Evolutionary conservation across 2,329 filamentous ascomycete species (phyloP).

Genomic region (Arthrobotrys entomopaga): DNA sequence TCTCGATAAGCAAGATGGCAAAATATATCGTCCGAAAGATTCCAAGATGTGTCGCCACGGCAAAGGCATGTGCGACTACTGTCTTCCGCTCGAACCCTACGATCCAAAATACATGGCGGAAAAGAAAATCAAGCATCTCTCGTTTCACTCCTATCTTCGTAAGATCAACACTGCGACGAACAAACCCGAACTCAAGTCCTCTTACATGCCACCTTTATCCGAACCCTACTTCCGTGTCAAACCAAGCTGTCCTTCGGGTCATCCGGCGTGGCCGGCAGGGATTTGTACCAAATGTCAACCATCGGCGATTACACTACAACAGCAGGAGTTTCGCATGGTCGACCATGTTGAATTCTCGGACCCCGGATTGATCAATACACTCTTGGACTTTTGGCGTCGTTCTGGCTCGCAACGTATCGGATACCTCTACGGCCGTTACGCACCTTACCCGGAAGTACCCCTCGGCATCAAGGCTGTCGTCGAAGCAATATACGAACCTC

Average conservation of each 20-base stretch:
- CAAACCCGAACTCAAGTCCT: conserved; percentile 90
- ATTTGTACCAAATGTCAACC: conserved; percentile 99
- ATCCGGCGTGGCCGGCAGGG: conserved; percentile 91
- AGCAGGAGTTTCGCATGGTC: conserved; percentile 94
- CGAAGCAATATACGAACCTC: conserved; percentile 95
- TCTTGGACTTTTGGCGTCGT: conserved; percentile 90
- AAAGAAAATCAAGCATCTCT: conserved; percentile 98
- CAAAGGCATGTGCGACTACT: conserved; percentile 99
- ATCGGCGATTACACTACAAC: conserved; percentile 93
- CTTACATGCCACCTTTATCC: conserved; percentile 92
- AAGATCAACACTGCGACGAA: conserved; percentile 98
- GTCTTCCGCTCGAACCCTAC: conserved; percentile 95
- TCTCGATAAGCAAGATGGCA: conserved; percentile 87
- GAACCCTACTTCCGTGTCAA: conserved; percentile 93
- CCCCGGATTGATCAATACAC: conserved; percentile 82
- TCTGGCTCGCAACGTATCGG: conserved; percentile 86
- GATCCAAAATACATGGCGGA: conserved; percentile 87
- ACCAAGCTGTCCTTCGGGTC: conserved; percentile 88
- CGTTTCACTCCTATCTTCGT: conserved; percentile 91
- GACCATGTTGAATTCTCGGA: conserved; percentile 97
- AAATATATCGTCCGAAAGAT: conserved; percentile 80
- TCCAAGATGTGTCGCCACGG: conserved; percentile 91
- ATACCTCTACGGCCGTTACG: conserved; percentile 89
- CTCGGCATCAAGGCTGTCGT: conserved; percentile 94
- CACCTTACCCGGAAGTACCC: conserved; percentile 90